A percentile compares a stretch with the other conserved stretches of the same genome.
phyloP scores from a whole-genome alignment of 2,329 filamentous ascomycete genomes.

The Cadophora gregata region DNA sequence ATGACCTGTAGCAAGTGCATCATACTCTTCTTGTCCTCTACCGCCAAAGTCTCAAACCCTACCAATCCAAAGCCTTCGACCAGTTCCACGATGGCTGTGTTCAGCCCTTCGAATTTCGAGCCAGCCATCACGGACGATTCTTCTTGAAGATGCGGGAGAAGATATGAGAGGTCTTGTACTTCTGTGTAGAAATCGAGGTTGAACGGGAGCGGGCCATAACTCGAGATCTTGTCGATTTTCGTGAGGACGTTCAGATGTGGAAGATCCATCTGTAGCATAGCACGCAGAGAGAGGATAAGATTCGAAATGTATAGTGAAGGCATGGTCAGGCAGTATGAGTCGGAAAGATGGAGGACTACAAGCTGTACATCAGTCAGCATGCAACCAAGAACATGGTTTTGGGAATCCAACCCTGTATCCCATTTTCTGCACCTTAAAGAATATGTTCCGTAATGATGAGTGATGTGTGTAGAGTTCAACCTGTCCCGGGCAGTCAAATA shows the following conservation, averaged over 20 bases:
- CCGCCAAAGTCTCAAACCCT: conserved; percentile 88
- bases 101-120: conserved; percentile 82
- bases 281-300: conserved; percentile 87
- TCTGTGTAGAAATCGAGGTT: conserved; percentile 98
- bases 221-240: conserved; percentile 92
- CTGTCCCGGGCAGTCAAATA: conserved; percentile 97
- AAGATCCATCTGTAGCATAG: conserved; percentile 98
- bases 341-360: conserved; percentile 90
- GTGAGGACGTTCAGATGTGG: conserved; percentile 95
- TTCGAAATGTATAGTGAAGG: conserved; percentile 96
- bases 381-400: conserved; percentile 16
- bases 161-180: conserved; percentile 87
- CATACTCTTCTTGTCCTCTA: conserved; percentile 98
- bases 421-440: conserved; percentile 87
- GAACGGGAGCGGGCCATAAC: conserved; percentile 87
- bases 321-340: conserved; percentile 90
- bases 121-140: conserved; percentile 75
- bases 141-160: conserved; percentile 79
- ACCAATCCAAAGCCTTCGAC: conserved; percentile 92
- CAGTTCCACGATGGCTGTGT: conserved; percentile 83
- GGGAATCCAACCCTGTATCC: conserved; percentile 79
- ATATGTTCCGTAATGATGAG: conserved; percentile 87
- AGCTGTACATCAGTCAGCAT: conserved; percentile 62
- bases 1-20: conserved; percentile 88
- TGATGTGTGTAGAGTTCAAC: conserved; percentile 98